Conservation (phyloP, 805 yeast species). For the Danielozyma ontarioensis region DNA sequence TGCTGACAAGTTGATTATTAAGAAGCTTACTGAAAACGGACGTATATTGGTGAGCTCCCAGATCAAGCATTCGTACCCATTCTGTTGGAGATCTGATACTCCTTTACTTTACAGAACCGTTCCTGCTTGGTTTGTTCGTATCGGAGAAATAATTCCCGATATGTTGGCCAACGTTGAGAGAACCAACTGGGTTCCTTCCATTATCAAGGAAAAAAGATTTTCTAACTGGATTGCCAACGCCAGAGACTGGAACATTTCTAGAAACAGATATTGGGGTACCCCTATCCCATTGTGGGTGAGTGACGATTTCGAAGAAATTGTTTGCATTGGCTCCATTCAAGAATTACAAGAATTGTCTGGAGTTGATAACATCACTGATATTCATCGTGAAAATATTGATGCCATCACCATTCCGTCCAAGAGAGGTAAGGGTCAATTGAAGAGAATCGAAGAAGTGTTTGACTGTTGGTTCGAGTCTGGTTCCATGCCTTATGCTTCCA, state of each 20-base stretch:
- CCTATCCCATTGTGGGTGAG: constrained; percentile 98
- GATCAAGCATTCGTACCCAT: constrained; percentile 94
- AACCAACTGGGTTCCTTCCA: constrained; percentile 92
- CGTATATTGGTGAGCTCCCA: constrained; percentile 72
- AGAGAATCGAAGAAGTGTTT: constrained; percentile 93
- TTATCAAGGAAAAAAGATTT: constrained; percentile 90
- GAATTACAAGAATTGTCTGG: constrained; percentile 87
- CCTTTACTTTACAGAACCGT: constrained; percentile 94
- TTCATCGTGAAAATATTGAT: constrained; percentile 93
- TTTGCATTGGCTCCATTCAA: constrained; percentile 86
- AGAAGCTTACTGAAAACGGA: constrained; percentile 73
- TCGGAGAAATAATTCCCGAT: constrained; percentile 79
- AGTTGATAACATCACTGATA: constrained; percentile 70
- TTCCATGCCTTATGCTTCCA: constrained; percentile 96
- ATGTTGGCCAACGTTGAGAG: constrained; percentile 80
- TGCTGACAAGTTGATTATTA: constrained; percentile 89
- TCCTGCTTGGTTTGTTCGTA: constrained; percentile 97
- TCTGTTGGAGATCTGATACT: constrained; percentile 99
- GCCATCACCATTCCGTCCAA: constrained; percentile 88
- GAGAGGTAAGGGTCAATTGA: constrained; percentile 80
- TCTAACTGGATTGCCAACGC: constrained; percentile 98
- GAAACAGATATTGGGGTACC: constrained; percentile 99
- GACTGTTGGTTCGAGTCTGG: constrained; percentile 99
- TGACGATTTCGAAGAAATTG: constrained; percentile 88
- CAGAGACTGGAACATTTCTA: constrained; percentile 97